phyloP scores from a whole-genome alignment of 345 rosid species.

The Cochlearia excelsa region DNA sequence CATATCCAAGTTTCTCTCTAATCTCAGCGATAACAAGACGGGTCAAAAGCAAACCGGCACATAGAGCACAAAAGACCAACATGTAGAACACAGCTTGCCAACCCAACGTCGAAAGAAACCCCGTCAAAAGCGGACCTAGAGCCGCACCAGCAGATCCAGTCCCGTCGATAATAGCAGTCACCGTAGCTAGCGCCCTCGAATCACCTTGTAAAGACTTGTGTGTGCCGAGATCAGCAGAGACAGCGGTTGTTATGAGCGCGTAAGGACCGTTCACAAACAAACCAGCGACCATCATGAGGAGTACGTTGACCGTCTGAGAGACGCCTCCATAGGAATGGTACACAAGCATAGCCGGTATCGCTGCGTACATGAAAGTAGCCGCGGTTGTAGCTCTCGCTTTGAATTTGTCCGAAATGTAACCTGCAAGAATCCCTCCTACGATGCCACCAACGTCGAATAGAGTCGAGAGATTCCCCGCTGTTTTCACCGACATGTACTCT shows the following conservation, averaged over 20 bases:
- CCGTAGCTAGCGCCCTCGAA: conserved; percentile 91
- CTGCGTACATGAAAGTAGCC: conserved; percentile 76
- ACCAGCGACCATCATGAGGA: conserved; percentile 86
- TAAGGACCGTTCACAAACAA: conserved; percentile 88
- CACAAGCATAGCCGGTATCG: conserved; percentile 81
- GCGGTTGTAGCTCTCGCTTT: conserved; percentile 83
- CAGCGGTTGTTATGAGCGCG: conserved; percentile 96
- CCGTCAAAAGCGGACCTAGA: conserved; percentile 85
- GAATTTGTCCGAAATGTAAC: conserved; percentile 80
- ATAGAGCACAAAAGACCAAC: conserved; percentile 66
- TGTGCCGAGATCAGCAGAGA: conserved; percentile 92
- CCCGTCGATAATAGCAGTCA: conserved; percentile 89
- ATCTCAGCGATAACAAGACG: conserved; percentile 47
- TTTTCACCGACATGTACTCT: conserved; percentile 75
- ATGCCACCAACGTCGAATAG: conserved; percentile 93
- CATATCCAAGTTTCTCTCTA: conserved; percentile 37
- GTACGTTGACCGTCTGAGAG: conserved; percentile 54
- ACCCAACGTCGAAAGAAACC: conserved; percentile 71
- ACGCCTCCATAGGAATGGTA: conserved; percentile 67
- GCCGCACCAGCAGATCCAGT: conserved; percentile 95
- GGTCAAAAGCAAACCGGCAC: conserved; percentile 76
- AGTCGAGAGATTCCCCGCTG: conserved; percentile 93
- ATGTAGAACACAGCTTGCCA: conserved; percentile 76
- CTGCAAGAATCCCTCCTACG: conserved; percentile 76
- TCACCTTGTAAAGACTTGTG: conserved; percentile 81